Percentiles rank a stretch among this genome's conserved stretches.
phyloP scores from a whole-genome alignment of 2,329 filamentous ascomycete genomes.

The Fusarium virguliforme region DNA sequence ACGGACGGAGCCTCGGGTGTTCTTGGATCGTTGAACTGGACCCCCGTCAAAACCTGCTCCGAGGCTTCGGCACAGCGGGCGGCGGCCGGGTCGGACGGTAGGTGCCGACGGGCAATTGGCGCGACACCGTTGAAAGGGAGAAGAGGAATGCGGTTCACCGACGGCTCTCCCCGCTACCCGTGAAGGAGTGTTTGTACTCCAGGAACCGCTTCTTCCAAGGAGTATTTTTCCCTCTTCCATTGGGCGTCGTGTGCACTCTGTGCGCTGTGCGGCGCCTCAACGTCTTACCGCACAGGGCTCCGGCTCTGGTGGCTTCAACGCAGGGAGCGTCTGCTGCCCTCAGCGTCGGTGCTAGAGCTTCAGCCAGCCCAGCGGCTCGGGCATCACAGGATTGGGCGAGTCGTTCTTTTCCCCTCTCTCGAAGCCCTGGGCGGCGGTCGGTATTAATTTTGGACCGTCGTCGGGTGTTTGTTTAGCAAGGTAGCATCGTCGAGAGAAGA shows the following conservation, averaged over 20 bases:
- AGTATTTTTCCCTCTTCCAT: not conserved
- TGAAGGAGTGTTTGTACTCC: constrained; percentile 1
- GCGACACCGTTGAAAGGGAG: constrained; percentile 10
- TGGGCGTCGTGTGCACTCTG: constrained; percentile 13
- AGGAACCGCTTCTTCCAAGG: constrained; percentile 8
- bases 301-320: constrained; percentile 13
- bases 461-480: constrained; percentile 24
- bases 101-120: constrained; percentile 25
- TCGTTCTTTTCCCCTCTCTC: constrained; percentile 23
- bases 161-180: constrained; percentile 23
- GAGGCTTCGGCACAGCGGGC: constrained; percentile 26
- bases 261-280: constrained; percentile 23
- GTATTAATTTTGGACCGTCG: constrained; percentile 29
- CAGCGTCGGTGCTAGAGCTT: constrained; percentile 25
- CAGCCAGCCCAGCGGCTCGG: constrained; percentile 23
- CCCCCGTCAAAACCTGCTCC: constrained; percentile 9
- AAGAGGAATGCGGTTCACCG: not conserved
- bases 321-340: constrained; percentile 39
- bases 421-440: constrained; percentile 29
- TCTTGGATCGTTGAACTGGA: constrained; percentile 13
- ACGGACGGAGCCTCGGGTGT: constrained; percentile 18
- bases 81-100: constrained; percentile 20
- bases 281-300: constrained; percentile 15
- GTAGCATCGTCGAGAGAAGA: constrained; percentile 3
- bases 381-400: no score